These are phyloP conservation scores for Alternaria atra DNA, from an alignment of 2,329 filamentous ascomycete genomes.

Conservation along the genomic window DNA sequence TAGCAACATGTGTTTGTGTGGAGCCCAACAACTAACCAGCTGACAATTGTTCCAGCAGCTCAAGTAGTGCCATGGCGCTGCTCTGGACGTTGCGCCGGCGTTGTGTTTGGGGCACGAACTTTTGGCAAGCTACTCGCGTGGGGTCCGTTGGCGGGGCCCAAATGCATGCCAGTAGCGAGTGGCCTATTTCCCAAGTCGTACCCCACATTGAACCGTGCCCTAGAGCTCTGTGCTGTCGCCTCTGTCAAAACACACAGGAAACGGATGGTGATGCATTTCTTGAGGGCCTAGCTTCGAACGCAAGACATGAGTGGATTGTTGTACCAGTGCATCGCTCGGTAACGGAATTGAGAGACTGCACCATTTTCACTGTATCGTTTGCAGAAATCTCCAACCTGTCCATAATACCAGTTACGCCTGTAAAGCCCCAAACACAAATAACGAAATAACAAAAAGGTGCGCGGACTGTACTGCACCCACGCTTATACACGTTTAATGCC, in stretches of 20 bases:
- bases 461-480: not conserved
- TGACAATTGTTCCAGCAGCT: slow-evolving; percentile 24
- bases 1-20: not conserved
- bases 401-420: no score
- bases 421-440: not conserved
- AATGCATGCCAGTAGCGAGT: not conserved
- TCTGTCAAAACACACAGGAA: no score
- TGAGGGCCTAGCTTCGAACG: no score
- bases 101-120: slow-evolving; percentile 17
- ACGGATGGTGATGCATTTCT: no score
- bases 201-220: not conserved
- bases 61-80: slow-evolving; percentile 25
- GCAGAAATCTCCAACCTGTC: no score
- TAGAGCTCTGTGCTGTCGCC: no score
- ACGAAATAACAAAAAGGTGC: not conserved
- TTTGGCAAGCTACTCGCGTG: slow-evolving; percentile 30
- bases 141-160: slow-evolving; percentile 27
- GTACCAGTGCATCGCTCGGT: no score
- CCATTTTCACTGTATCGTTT: no score
- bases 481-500: not conserved
- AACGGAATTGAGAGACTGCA: no score
- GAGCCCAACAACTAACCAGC: slow-evolving; percentile 17
- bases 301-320: not conserved
- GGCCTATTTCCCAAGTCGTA: not conserved
- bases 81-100: slow-evolving; percentile 8